A percentile compares a stretch with the other conserved stretches of the same genome.
These are phyloP conservation scores for Solanum chiquidenum DNA, from an alignment of 257 asterid genomes.

Conservation along the genomic window DNA sequence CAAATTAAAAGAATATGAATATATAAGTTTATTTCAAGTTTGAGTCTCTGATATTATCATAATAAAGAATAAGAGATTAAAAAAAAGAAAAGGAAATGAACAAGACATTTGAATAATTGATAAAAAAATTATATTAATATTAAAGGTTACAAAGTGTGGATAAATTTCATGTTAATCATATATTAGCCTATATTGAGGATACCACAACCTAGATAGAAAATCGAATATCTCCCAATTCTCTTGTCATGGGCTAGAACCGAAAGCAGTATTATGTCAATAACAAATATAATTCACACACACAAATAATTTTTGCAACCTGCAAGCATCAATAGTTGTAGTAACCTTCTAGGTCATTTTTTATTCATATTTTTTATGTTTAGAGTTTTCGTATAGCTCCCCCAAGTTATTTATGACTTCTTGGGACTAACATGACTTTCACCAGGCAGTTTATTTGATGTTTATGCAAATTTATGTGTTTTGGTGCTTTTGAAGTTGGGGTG, in stretches of 20 bases:
- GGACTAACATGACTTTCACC: background rate
- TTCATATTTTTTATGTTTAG: background rate
- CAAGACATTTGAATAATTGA: background rate
- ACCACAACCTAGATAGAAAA: background rate
- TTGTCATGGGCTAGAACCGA: background rate
- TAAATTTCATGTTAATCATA: background rate
- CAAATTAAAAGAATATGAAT: no score
- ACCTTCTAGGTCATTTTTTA: background rate
- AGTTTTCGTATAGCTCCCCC: background rate
- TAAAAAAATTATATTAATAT: no score
- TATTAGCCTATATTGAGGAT: background rate
- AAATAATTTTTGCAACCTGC: background rate
- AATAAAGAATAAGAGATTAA: background rate
- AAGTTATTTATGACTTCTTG: background rate
- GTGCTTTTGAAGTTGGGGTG: background rate
- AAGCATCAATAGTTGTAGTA: background rate
- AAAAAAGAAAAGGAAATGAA: background rate
- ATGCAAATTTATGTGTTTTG: background rate
- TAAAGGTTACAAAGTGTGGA: background rate
- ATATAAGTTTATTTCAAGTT: background rate
- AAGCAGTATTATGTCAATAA: background rate
- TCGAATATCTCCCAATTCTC: background rate
- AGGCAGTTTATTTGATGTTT: background rate
- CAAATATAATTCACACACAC: background rate
- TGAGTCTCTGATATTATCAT: background rate